Base-by-base conservation (phyloP, 257 asterid genomes). In the Knoxia roxburghii region DNA sequence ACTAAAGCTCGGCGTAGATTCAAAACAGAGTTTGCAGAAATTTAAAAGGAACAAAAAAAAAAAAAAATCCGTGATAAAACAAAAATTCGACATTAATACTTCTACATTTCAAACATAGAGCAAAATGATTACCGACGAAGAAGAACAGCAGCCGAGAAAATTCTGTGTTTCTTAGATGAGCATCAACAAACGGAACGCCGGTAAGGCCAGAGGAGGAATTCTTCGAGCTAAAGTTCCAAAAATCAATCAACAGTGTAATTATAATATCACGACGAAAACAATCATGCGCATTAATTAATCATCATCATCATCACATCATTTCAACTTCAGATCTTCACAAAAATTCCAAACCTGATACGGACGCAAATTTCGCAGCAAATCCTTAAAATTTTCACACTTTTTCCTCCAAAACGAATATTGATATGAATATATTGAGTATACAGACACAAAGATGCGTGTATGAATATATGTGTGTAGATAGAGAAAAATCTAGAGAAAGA, bases 141-240 rank as follows among this genome's bases (percentile, higher is more conserved):
- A 32, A 23, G 18, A 29, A n/a, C 46, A 23, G 67, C 37, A 26
- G 54, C 54, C 41, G 7, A 35, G 32, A 33, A 1, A 61, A 26
- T 37, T 37, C 9, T 37, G 4, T 9, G 4, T 37, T 37, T 40
- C 59, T 62, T 53, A 71, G 64, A 71, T 62, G 64, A 62, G 64
- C 64, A 70, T 70, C 69, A 71, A 71, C 75, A 52, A 71, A 71
- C 58, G 9, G n/a, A n/a, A n/a, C n/a, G 30, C 27, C 21, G 65
- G 24, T 2, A 2, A 45, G 48, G 50, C 53, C 8, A 24, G 23
- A 3, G 24, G 23, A 48, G 53, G 18, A 18, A 48, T 2, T 13
- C 15, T 46, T 5, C n/a, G 51, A 5, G 64, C 46, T 2, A 35
- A n/a, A 59, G 64, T 3, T 60, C 49, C 26, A 27, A 32, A 32